phyloP scores from a whole-genome alignment of 2,329 filamentous ascomycete species.

The Thelonectria blattea region DNA sequence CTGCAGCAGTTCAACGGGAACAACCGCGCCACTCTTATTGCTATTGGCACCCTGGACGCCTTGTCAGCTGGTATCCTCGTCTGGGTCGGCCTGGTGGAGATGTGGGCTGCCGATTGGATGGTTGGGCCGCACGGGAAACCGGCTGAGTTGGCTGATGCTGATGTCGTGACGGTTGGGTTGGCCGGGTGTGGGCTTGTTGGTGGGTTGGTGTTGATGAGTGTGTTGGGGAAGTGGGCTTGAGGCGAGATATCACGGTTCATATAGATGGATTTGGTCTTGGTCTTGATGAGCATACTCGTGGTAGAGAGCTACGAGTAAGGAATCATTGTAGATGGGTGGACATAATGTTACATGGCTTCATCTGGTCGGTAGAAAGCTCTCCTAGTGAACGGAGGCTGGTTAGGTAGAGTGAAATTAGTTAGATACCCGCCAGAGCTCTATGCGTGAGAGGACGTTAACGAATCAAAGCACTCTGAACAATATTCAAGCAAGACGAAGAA shows the following conservation, averaged over 20 bases:
- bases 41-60: conserved; percentile 76
- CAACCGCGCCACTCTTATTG: conserved; percentile 69
- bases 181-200: conserved; percentile 61
- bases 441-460: too few relatives aligned
- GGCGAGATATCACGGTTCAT: neutral
- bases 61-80: conserved; percentile 76
- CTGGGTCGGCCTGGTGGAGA: conserved; percentile 83
- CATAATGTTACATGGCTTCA: neutral
- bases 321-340: neutral
- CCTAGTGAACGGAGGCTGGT: too few relatives aligned
- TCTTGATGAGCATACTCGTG: neutral
- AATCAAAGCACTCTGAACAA: neutral
- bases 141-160: conserved; percentile 60
- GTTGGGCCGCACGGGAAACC: conserved; percentile 49
- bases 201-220: conserved; percentile 72
- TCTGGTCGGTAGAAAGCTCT: neutral
- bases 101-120: conserved; percentile 79
- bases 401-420: neutral
- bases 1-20: conserved; percentile 76
- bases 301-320: neutral
- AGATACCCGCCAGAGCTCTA: too few relatives aligned
- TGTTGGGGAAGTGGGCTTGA: conserved; percentile 75
- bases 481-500: neutral
- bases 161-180: conserved; percentile 53
- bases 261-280: neutral